Evolutionary conservation across 306 rosid species (phyloP).

Genomic region (Trichosanthes cucumerina): DNA sequence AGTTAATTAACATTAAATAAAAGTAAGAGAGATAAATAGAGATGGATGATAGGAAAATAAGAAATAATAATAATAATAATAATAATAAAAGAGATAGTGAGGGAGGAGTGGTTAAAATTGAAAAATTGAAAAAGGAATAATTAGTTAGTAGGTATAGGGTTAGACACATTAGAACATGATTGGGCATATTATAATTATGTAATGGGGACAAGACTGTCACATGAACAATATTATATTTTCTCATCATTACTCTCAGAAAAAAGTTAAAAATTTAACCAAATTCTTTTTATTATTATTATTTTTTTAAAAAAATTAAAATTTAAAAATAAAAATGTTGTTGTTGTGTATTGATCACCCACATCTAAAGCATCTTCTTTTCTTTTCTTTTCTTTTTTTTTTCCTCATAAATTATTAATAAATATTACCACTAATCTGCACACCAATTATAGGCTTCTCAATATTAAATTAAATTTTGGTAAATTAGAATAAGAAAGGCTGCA

Average conservation of each 20-base stretch:
- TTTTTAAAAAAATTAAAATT: background rate
- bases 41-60: background rate
- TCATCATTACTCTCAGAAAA: constrained; percentile 21
- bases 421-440: constrained; percentile 29
- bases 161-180: constrained; percentile 52
- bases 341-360: constrained; percentile 41
- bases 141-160: constrained; percentile 14
- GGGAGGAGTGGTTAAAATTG: constrained; percentile 11
- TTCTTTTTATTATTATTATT: constrained; percentile 12
- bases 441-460: constrained; percentile 48
- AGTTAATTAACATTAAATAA: too few relatives aligned
- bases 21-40: too few relatives aligned
- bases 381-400: constrained; percentile 5
- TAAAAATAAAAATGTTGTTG: constrained; percentile 21
- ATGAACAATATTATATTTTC: constrained; percentile 26
- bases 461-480: constrained; percentile 5
- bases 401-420: constrained; percentile 31
- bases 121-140: constrained; percentile 20
- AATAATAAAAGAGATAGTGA: background rate
- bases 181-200: constrained; percentile 22
- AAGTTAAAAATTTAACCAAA: background rate
- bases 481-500: constrained; percentile 21
- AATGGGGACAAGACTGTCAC: constrained; percentile 59
- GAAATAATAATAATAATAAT: background rate
- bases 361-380: constrained; percentile 58